phyloP scores from a whole-genome alignment of 352 stramenopile genomes.

The Stramenopiles sp. region DNA sequence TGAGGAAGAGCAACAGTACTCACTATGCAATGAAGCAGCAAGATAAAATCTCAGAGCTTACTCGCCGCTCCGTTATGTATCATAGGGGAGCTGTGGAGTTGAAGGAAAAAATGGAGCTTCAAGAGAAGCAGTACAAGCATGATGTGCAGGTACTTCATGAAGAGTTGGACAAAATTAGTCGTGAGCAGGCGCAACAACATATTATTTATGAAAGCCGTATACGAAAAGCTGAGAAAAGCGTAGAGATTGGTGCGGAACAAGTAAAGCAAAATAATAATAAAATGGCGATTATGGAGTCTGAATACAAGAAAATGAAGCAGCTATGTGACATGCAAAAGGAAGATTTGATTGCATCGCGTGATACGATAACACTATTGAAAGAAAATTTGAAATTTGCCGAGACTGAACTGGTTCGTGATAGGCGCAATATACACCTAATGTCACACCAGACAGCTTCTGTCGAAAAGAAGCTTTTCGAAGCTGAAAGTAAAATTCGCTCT shows the following conservation, averaged over 20 bases:
- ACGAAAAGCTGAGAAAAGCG: neutral
- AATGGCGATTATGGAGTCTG: neutral
- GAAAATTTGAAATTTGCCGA: neutral
- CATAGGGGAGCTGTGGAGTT: neutral
- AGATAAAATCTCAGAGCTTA: neutral
- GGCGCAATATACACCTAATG: neutral
- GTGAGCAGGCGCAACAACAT: neutral
- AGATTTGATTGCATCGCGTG: neutral
- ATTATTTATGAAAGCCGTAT: neutral
- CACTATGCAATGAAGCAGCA: too few relatives aligned
- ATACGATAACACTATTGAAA: neutral
- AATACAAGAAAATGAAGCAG: neutral
- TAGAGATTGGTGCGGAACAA: neutral
- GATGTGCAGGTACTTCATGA: neutral
- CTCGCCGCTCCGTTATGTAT: neutral
- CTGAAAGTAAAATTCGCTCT: neutral
- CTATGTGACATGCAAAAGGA: neutral
- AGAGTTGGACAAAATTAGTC: neutral
- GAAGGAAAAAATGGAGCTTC: neutral
- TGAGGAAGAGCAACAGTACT: too few relatives aligned
- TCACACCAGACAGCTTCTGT: neutral
- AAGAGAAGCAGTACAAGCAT: neutral
- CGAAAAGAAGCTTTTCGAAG: neutral
- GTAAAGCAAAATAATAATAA: neutral
- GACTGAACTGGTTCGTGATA: neutral